Conservation (phyloP, 352 stramenopile species). For the Phytophthora palmivora region DNA sequence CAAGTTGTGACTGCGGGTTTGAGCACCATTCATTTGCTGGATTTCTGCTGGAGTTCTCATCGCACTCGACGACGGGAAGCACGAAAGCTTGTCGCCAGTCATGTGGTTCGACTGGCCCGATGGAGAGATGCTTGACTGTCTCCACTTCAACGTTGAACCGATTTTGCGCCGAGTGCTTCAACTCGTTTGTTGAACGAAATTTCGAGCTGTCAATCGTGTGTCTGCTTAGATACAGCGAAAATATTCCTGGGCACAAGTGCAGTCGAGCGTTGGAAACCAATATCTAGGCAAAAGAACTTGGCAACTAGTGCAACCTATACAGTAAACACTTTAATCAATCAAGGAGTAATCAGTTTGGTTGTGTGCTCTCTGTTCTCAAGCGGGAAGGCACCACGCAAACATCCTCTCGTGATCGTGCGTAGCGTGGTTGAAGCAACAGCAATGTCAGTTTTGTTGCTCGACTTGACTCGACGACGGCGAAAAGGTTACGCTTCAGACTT, state of each 20-base stretch:
- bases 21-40: slow-evolving; percentile 14
- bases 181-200: slow-evolving; percentile 1
- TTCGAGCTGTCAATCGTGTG: no score
- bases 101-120: slow-evolving; percentile 1
- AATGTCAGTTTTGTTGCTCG: slow-evolving; percentile 8
- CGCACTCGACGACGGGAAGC: no score
- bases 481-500: no score
- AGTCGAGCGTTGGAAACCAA: background rate
- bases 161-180: slow-evolving; percentile 11
- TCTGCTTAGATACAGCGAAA: no score
- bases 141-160: slow-evolving; percentile 13
- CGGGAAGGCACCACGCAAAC: no score
- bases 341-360: no score
- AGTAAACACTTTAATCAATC: no score
- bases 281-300: background rate
- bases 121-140: slow-evolving; percentile 1
- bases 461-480: no score
- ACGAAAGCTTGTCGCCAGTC: no score
- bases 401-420: slow-evolving; percentile 12
- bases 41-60: slow-evolving; percentile 4
- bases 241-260: slow-evolving; percentile 9
- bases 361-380: no score
- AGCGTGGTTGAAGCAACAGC: slow-evolving; percentile 22
- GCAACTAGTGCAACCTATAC: no score
- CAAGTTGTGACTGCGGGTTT: slow-evolving; percentile 1